A percentile compares a stretch with the other conserved stretches of the same genome.
Evolutionary conservation across 2,329 filamentous ascomycete species (phyloP).

Genomic region (Sclerotiophoma versabilis): DNA sequence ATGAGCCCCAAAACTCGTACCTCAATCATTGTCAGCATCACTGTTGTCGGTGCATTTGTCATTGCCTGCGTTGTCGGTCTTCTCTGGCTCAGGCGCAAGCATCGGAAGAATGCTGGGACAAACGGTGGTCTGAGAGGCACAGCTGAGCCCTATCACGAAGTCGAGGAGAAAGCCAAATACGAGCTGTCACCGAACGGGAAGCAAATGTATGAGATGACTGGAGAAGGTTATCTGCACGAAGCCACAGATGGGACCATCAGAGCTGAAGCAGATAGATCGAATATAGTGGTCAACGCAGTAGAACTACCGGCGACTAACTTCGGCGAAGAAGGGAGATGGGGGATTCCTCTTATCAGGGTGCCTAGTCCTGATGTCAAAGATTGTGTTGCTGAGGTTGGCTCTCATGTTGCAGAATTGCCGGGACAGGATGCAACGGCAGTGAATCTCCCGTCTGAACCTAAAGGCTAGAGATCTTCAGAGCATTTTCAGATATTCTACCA

Average conservation of each 20-base stretch:
- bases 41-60: neutral
- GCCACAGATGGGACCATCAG: slow-evolving; percentile 11
- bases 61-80: neutral
- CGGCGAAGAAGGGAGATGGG: slow-evolving; percentile 9
- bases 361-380: neutral
- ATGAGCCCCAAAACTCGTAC: neutral
- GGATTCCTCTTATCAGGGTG: neutral
- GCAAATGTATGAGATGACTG: slow-evolving; percentile 18
- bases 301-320: slow-evolving; percentile 23
- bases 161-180: slow-evolving; percentile 13
- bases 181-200: slow-evolving; percentile 22
- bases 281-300: slow-evolving; percentile 9
- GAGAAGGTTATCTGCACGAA: slow-evolving; percentile 15
- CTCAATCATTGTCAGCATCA: neutral
- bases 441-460: too few species aligned
- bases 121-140: neutral
- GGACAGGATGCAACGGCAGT: too few species aligned
- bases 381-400: too few species aligned
- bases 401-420: too few species aligned
- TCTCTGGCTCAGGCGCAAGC: neutral
- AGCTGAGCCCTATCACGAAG: neutral
- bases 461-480: too few species aligned
- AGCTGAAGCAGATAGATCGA: slow-evolving; percentile 20
- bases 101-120: too few species aligned
- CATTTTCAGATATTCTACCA: too few species aligned